Evolutionary conservation across 495 filamentous ascomycete species (phyloP).

Genomic region (Neurospora sp.): DNA sequence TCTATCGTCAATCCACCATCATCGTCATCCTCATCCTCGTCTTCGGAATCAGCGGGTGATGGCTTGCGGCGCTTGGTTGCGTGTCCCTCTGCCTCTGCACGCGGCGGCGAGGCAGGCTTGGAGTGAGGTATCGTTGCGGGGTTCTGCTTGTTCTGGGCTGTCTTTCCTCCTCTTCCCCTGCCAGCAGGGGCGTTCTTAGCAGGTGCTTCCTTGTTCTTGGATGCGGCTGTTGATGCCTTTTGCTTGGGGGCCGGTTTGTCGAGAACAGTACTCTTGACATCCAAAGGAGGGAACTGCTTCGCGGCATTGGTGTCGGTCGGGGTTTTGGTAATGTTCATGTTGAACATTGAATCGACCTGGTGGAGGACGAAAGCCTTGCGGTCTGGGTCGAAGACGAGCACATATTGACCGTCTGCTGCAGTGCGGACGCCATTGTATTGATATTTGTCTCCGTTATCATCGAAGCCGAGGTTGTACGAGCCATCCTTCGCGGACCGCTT

Average conservation of each 20-base stretch:
- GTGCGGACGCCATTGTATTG: constrained; percentile 39
- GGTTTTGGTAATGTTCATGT: constrained; percentile 45
- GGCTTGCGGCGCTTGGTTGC: constrained; percentile 6
- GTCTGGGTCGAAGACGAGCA: constrained; percentile 44
- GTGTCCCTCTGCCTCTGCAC: not conserved
- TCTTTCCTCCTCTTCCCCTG: constrained; percentile 12
- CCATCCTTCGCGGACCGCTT: constrained; percentile 33
- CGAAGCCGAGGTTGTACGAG: constrained; percentile 37
- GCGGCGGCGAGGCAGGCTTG: not conserved
- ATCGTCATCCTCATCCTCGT: constrained; percentile 35
- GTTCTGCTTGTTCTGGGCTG: constrained; percentile 13
- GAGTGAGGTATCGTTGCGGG: constrained; percentile 1
- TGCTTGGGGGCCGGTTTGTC: constrained; percentile 9
- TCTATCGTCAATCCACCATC: constrained; percentile 36
- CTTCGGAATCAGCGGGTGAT: constrained; percentile 23
- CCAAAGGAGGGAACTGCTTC: constrained; percentile 33
- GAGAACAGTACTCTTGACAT: constrained; percentile 11
- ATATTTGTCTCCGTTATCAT: constrained; percentile 39
- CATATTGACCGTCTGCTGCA: constrained; percentile 39
- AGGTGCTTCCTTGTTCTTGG: constrained; percentile 12
- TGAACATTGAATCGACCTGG: constrained; percentile 46
- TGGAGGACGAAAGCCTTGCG: constrained; percentile 48
- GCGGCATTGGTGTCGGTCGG: constrained; percentile 30
- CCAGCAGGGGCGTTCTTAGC: constrained; percentile 19
- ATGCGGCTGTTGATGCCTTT: constrained; percentile 8